phyloP scores from a whole-genome alignment of 805 yeast genomes.

The Starmerella sirachaensis region DNA sequence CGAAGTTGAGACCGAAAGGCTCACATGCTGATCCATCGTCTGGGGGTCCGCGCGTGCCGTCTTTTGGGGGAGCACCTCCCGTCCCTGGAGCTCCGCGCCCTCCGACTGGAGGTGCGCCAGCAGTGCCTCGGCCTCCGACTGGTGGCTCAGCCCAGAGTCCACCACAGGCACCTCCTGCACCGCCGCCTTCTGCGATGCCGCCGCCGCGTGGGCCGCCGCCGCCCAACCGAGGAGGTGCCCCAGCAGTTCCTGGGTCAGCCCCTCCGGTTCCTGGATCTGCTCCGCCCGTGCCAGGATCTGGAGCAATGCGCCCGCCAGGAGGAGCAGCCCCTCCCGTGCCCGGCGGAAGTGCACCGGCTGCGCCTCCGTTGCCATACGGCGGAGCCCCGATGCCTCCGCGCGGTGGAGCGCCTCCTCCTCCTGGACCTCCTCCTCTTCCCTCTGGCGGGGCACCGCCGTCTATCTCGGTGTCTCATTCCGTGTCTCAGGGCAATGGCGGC shows the following conservation, averaged over 20 bases:
- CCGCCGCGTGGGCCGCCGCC: neutral
- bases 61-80: conserved; percentile 8
- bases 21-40: conserved; percentile 1
- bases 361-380: conserved; percentile 14
- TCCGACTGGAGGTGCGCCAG: neutral
- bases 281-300: neutral
- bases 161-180: conserved; percentile 2
- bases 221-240: neutral
- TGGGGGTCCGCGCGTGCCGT: neutral
- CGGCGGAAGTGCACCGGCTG: conserved; percentile 18
- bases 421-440: conserved; percentile 4
- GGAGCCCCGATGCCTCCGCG: conserved; percentile 17
- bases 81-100: conserved; percentile 11
- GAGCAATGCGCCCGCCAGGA: conserved; percentile 15
- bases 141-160: conserved; percentile 12
- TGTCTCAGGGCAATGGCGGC: neutral
- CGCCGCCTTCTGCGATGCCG: too few species aligned
- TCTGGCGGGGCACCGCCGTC: conserved; percentile 11
- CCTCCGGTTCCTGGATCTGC: conserved; percentile 4
- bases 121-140: conserved; percentile 1
- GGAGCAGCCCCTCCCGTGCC: conserved; percentile 23
- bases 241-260: conserved; percentile 1
- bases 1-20: conserved; percentile 12
- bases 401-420: conserved; percentile 10
- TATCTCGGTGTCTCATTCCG: neutral